Conservation (phyloP, 768 basidiomycete species). For the Botryobasidium botryosum region DNA sequence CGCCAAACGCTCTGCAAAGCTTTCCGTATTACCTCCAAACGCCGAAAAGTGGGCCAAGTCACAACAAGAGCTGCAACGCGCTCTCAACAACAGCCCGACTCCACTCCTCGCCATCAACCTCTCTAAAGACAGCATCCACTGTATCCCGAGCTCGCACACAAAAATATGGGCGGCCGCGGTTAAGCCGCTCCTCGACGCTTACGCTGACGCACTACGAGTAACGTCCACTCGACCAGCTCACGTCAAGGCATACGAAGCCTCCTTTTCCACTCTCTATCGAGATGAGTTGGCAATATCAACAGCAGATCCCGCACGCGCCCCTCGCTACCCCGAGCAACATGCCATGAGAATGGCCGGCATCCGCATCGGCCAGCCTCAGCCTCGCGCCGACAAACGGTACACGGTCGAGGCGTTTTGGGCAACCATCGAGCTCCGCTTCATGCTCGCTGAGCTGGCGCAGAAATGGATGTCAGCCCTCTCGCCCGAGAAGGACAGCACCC, state of each 20-base stretch:
- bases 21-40: no score
- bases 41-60: no score
- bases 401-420: slow-evolving; percentile 42
- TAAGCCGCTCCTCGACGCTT: slow-evolving; percentile 23
- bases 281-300: slow-evolving; percentile 9
- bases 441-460: slow-evolving; percentile 29
- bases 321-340: slow-evolving; percentile 28
- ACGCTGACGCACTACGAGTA: slow-evolving; percentile 26
- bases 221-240: slow-evolving; percentile 37
- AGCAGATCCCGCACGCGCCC: slow-evolving; percentile 21
- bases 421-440: slow-evolving; percentile 36
- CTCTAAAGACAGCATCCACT: slow-evolving; percentile 18
- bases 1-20: no score
- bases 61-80: no score
- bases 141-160: slow-evolving; percentile 14
- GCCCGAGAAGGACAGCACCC: slow-evolving; percentile 13
- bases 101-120: no score
- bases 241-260: slow-evolving; percentile 41
- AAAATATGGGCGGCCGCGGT: slow-evolving; percentile 26
- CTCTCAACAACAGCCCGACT: no score
- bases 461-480: slow-evolving; percentile 25
- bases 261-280: slow-evolving; percentile 32
- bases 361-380: slow-evolving; percentile 39
- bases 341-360: slow-evolving; percentile 36
- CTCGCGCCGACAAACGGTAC: slow-evolving; percentile 41